Percentiles rank a stretch among this genome's conserved stretches.
Evolutionary conservation across 192 early-diverging fungal species (phyloP).

Genomic region (Backusella mclennaniae): DNA sequence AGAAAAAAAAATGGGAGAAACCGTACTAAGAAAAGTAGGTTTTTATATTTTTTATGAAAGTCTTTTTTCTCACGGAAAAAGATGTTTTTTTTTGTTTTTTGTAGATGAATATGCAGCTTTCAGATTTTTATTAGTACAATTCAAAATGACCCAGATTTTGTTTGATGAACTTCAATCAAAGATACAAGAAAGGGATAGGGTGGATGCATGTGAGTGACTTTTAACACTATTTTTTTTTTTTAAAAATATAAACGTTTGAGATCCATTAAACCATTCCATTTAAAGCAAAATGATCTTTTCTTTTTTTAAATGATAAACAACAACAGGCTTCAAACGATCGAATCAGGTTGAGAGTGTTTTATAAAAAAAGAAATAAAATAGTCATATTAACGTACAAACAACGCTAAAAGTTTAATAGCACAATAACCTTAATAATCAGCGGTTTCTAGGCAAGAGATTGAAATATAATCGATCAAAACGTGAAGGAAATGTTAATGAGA

Average conservation of each 20-base stretch:
- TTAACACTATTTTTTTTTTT: neutral
- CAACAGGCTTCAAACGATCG: neutral
- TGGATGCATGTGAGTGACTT: neutral
- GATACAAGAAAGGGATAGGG: neutral
- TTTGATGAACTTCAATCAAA: neutral
- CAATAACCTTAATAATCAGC: neutral
- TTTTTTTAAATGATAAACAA: neutral
- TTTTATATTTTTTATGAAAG: neutral
- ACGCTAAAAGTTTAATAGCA: neutral
- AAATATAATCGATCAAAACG: neutral
- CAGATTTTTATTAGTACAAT: neutral
- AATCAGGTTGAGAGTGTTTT: neutral
- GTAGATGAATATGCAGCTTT: neutral
- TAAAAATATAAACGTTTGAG: neutral
- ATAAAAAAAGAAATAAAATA: neutral
- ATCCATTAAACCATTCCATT: neutral
- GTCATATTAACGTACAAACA: slow-evolving; percentile 5
- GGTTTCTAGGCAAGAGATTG: neutral
- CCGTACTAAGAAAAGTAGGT: neutral
- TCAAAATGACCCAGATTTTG: neutral
- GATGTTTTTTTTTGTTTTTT: neutral
- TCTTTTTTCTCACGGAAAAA: neutral
- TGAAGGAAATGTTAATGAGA: neutral
- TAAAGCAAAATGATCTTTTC: neutral
- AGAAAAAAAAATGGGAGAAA: neutral